Base-by-base conservation (phyloP, 441 rosid genomes). In the Theobroma grandiflorum region DNA sequence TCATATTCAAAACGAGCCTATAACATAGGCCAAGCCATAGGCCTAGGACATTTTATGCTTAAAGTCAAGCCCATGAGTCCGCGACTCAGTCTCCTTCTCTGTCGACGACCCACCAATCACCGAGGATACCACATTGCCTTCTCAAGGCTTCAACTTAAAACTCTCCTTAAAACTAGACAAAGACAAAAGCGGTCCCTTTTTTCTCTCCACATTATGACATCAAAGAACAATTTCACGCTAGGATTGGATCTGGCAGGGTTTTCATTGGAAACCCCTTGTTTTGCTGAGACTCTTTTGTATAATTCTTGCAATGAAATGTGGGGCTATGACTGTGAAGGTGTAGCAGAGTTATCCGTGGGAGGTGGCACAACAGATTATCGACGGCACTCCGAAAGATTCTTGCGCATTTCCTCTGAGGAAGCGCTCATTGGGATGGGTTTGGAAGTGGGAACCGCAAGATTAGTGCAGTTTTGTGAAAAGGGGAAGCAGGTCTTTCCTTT, bases 321-420 rank as follows among this genome's bases (percentile, higher is more conserved):
- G 20, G 78, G 77, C 35, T 43, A 84, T 22, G 78, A 79, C 53
- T 35, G 78, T 12, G 31, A 26, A 26, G 31, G 63, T 26, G 77
- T 20, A 7, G 82, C 0, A 50, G 59, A 76, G 26, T 61, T 8
- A 7, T 78, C 84, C 0, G 63, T 37, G 6, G 86, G 80, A 0
- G 67, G 64, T 12, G 85, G 88, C n/a, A 35, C 83, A n/a, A 76
- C 43, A 43, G 92, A 70, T 45, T 82, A 83, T 20, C 61, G 82
- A 22, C 84, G 87, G 77, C 80, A 94, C 86, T 86, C 87, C 31
- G 91, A 26, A 26, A 93, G 95, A 80, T 84, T 89, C 79, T 79
- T 85, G 38, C 82, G 80, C 15, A 90, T 75, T 55, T 84, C 87
- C 38, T 76, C 85, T 0, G 76, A 22, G 22, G 85, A 82, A 52